Percentiles rank a stretch among this genome's conserved stretches.
Evolutionary conservation across 2,329 filamentous ascomycete species (phyloP).

Genomic region (Aspergillus amoenus): DNA sequence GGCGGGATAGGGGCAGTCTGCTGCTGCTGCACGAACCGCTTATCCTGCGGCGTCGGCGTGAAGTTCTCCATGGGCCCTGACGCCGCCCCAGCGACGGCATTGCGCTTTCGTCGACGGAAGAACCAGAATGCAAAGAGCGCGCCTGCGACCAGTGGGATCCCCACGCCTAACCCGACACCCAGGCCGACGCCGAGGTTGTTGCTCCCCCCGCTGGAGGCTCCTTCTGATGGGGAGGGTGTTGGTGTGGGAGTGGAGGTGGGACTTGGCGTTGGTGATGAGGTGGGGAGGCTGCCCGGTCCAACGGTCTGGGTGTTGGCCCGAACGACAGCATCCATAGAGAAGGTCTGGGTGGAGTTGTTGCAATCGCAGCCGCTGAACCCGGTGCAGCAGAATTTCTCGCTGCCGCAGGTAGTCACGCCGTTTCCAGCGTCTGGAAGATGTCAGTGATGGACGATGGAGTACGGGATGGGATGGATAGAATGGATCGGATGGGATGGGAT

Average conservation of each 20-base stretch:
- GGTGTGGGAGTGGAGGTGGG: background rate
- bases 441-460: background rate
- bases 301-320: background rate
- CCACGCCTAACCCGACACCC: constrained; percentile 7
- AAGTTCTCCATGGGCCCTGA: background rate
- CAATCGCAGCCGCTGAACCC: constrained; percentile 8
- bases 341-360: constrained; percentile 1
- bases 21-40: background rate
- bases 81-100: background rate
- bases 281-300: background rate
- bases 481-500: background rate
- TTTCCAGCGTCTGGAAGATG: background rate
- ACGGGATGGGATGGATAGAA: background rate
- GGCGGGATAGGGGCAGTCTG: background rate
- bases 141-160: background rate
- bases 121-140: background rate
- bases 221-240: background rate
- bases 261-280: background rate
- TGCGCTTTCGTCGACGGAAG: background rate
- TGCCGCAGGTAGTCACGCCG: background rate
- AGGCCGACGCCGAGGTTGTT: constrained; percentile 4
- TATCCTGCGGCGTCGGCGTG: background rate
- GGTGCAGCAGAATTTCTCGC: background rate
- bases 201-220: background rate
- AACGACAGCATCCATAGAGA: background rate